A percentile compares a stretch with the other conserved stretches of the same genome.
These are phyloP conservation scores for Paraphoma chrysanthemicola DNA, from an alignment of 2,329 filamentous ascomycete genomes.

Conservation along the genomic window DNA sequence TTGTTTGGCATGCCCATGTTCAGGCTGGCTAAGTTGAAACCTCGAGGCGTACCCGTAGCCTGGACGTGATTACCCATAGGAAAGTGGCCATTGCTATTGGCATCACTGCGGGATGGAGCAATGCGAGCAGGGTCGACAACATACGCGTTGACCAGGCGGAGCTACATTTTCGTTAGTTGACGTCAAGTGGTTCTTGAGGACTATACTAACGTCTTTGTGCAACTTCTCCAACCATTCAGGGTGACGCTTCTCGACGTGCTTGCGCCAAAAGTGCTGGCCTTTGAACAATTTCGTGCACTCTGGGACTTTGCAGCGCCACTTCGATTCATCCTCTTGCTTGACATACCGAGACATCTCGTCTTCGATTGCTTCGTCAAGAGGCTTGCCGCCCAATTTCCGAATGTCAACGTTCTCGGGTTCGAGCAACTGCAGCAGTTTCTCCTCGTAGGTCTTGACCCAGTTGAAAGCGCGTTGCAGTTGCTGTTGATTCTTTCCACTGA, in stretches of 20 bases:
- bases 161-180: constrained; percentile 57
- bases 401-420: constrained; percentile 89
- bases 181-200: background rate
- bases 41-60: constrained; percentile 83
- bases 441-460: constrained; percentile 98
- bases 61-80: constrained; percentile 75
- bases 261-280: constrained; percentile 95
- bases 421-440: constrained; percentile 91
- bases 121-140: constrained; percentile 95
- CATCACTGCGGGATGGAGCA: constrained; percentile 88
- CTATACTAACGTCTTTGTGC: constrained; percentile 76
- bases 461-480: constrained; percentile 95
- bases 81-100: constrained; percentile 95
- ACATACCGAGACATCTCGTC: constrained; percentile 88
- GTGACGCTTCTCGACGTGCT: constrained; percentile 97
- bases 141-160: constrained; percentile 90
- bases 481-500: constrained; percentile 80
- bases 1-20: constrained; percentile 64
- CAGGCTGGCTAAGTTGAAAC: constrained; percentile 85
- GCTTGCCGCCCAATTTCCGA: constrained; percentile 87
- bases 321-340: constrained; percentile 97
- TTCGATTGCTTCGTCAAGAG: constrained; percentile 82
- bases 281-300: constrained; percentile 98
- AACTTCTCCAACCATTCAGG: constrained; percentile 82
- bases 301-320: constrained; percentile 94